These are phyloP conservation scores for Mycena venus DNA, from an alignment of 768 basidiomycete genomes.

Conservation along the genomic window DNA sequence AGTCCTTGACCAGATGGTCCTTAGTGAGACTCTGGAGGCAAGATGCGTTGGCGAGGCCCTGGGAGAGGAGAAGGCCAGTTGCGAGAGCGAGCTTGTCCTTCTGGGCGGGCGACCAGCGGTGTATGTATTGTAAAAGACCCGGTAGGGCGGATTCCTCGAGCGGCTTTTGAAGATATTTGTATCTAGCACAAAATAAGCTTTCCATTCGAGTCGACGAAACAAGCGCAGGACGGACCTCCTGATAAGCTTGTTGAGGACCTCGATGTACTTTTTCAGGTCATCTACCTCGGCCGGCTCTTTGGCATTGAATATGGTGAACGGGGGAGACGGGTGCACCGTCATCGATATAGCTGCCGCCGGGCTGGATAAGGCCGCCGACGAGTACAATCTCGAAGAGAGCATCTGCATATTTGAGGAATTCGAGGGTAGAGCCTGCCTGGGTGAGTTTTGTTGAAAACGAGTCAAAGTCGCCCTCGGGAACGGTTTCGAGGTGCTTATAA, in stretches of 20 bases:
- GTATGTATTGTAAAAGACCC: constrained; percentile 87
- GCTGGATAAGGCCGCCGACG: constrained; percentile 96
- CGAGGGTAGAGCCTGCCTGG: constrained; percentile 92
- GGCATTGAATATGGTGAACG: constrained; percentile 90
- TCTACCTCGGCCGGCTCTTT: constrained; percentile 83
- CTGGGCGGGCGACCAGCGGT: constrained; percentile 84
- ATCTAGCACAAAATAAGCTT: constrained; percentile 62
- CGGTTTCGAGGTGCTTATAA: constrained; percentile 90
- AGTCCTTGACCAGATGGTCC: constrained; percentile 97
- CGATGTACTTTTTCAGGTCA: constrained; percentile 93
- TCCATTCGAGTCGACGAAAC: neutral
- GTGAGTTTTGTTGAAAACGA: constrained; percentile 85
- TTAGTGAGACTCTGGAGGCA: constrained; percentile 89
- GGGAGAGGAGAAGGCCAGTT: constrained; percentile 85
- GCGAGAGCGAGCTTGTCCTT: constrained; percentile 88
- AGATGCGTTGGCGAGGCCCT: constrained; percentile 83
- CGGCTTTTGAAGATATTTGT: constrained; percentile 99
- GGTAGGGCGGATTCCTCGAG: constrained; percentile 90
- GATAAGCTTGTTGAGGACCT: constrained; percentile 96
- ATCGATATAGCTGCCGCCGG: constrained; percentile 92
- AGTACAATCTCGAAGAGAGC: constrained; percentile 96
- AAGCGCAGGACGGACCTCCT: constrained; percentile 71
- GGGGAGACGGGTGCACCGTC: constrained; percentile 87
- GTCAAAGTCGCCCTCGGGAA: constrained; percentile 86
- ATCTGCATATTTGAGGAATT: constrained; percentile 97